These are phyloP conservation scores for Chaetomiaceae sp. DNA, from an alignment of 2,329 filamentous ascomycete species.

Conservation along the genomic window DNA sequence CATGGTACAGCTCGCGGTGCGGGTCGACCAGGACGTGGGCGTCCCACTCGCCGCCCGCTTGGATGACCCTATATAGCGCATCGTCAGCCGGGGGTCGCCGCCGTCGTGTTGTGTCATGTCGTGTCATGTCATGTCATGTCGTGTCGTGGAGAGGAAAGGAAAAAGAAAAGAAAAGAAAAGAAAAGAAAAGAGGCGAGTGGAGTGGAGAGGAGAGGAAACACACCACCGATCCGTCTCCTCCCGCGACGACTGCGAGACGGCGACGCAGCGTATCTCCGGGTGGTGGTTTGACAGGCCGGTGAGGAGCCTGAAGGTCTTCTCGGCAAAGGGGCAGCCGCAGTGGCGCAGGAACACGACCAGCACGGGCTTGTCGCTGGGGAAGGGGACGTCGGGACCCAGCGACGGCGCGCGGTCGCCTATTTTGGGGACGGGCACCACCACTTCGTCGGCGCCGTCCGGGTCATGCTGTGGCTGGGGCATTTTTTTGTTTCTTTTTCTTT, in stretches of 20 bases:
- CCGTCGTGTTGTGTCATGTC: no score
- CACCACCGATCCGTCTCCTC: slow-evolving; percentile 50
- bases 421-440: slow-evolving; percentile 45
- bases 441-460: neutral
- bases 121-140: no score
- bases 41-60: slow-evolving; percentile 53
- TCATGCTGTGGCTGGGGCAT: neutral
- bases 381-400: slow-evolving; percentile 14
- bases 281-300: slow-evolving; percentile 48
- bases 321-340: slow-evolving; percentile 70
- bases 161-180: neutral
- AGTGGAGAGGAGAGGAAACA: no score
- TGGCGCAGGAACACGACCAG: slow-evolving; percentile 66
- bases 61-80: slow-evolving; percentile 42
- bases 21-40: slow-evolving; percentile 58
- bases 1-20: slow-evolving; percentile 55
- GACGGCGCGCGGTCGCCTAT: slow-evolving; percentile 54
- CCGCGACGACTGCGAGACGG: slow-evolving; percentile 56
- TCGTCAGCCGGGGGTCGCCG: no score
- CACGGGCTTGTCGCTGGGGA: slow-evolving; percentile 53
- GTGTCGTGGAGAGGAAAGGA: no score
- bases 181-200: no score
- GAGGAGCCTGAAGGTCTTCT: slow-evolving; percentile 59
- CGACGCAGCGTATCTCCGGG: slow-evolving; percentile 52
- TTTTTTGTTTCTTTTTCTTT: neutral